These are phyloP conservation scores for Lentinula novae-zelandiae DNA, from an alignment of 1,284 basidiomycete genomes.

Conservation along the genomic window DNA sequence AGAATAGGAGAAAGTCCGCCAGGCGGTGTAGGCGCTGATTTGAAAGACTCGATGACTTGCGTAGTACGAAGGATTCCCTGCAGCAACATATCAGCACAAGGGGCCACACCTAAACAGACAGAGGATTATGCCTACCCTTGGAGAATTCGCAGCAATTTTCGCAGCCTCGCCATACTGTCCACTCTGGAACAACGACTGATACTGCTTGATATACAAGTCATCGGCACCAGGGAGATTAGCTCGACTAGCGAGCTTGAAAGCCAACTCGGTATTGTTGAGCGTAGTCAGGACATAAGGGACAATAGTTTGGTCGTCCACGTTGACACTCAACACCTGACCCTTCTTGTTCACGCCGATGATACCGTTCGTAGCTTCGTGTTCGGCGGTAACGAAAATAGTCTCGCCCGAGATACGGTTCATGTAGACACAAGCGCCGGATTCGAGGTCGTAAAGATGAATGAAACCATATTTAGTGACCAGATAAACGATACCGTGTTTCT, in stretches of 20 bases:
- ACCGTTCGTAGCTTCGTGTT: conserved; percentile 91
- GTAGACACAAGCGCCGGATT: conserved; percentile 98
- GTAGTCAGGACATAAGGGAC: conserved; percentile 94
- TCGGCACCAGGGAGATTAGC: conserved; percentile 98
- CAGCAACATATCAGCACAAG: conserved; percentile 14
- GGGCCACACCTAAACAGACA: not conserved
- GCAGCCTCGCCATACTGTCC: conserved; percentile 97
- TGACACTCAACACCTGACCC: conserved; percentile 96
- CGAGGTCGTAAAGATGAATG: conserved; percentile 98
- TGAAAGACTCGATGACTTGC: conserved; percentile 98
- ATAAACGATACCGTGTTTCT: conserved; percentile 96
- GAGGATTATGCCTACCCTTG: conserved; percentile 53
- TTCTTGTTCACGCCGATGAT: conserved; percentile 99
- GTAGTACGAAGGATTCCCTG: conserved; percentile 94
- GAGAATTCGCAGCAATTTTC: conserved; percentile 97
- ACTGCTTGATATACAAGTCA: conserved; percentile 95
- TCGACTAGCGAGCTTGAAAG: conserved; percentile 96
- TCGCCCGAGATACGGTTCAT: conserved; percentile 99
- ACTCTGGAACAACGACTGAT: conserved; percentile 87
- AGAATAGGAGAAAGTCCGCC: conserved; percentile 95
- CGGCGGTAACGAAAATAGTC: conserved; percentile 98
- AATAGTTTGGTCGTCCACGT: conserved; percentile 94
- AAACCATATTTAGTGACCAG: conserved; percentile 99
- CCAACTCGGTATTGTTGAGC: conserved; percentile 96
- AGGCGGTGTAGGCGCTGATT: conserved; percentile 86